A percentile compares a stretch with the other conserved stretches of the same genome.
Evolutionary conservation across 176 grass and related monocot species (phyloP).

Genomic region (Musa acuminata): DNA sequence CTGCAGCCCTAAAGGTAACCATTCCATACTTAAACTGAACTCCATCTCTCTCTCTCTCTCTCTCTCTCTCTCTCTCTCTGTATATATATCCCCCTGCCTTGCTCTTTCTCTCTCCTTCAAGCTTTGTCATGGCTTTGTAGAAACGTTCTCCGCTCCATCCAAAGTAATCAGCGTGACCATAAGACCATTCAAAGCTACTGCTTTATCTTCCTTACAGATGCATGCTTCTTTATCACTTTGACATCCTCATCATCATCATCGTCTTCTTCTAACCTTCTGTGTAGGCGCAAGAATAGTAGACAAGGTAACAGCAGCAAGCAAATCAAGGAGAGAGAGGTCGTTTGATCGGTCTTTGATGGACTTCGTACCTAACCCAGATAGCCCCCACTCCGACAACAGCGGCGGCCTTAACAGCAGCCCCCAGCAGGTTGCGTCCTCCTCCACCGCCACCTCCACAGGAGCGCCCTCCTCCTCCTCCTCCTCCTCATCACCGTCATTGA

Average conservation of each 20-base stretch:
- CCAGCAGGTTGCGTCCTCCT: no score
- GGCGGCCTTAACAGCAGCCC: neutral
- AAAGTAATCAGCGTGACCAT: neutral
- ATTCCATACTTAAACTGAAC: no score
- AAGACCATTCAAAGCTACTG: neutral
- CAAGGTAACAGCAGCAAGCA: neutral
- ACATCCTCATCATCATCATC: no score
- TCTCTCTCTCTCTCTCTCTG: no score
- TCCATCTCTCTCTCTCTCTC: no score
- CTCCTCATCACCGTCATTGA: conserved; percentile 21
- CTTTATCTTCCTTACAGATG: no score
- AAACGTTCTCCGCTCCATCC: no score
- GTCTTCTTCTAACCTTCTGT: no score
- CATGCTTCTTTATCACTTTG: no score
- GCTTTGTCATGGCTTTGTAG: no score
- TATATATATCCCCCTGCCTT: conserved; percentile 15
- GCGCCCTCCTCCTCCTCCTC: neutral
- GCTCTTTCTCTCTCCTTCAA: neutral
- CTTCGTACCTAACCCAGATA: conserved; percentile 52
- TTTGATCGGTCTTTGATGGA: conserved; percentile 39
- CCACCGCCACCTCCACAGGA: neutral
- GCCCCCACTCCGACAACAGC: conserved; percentile 54
- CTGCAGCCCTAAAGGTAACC: neutral
- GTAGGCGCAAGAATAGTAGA: no score
- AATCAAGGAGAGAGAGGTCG: neutral